Conservation (phyloP, 345 rosid genomes). For the Bruguiera parviflora region DNA sequence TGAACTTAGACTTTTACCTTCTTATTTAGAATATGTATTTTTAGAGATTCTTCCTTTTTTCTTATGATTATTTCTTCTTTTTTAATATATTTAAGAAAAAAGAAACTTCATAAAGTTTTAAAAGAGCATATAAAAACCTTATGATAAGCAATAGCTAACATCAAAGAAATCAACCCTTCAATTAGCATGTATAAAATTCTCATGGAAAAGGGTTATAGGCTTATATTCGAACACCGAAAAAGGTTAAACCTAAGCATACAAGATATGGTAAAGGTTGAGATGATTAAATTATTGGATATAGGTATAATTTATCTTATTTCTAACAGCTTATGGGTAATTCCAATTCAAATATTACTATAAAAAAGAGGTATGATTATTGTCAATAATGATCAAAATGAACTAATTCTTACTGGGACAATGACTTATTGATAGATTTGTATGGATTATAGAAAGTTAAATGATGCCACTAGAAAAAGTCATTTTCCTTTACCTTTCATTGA, state of each 20-base stretch:
- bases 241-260: neutral
- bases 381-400: neutral
- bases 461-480: neutral
- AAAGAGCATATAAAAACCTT: neutral
- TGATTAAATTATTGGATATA: neutral
- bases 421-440: neutral
- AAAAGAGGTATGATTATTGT: neutral
- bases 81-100: neutral
- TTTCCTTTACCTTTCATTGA: neutral
- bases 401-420: neutral
- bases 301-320: neutral
- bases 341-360: too few species aligned
- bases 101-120: neutral
- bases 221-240: neutral
- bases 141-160: neutral
- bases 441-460: neutral
- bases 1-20: too few species aligned
- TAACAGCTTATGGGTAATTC: neutral
- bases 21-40: too few species aligned
- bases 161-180: neutral
- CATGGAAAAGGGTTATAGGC: neutral
- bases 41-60: too few species aligned
- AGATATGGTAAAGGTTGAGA: neutral
- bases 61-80: too few species aligned
- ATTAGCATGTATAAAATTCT: neutral